phyloP scores from a whole-genome alignment of 2,329 filamentous ascomycete species.

The Fusarium continuum region DNA sequence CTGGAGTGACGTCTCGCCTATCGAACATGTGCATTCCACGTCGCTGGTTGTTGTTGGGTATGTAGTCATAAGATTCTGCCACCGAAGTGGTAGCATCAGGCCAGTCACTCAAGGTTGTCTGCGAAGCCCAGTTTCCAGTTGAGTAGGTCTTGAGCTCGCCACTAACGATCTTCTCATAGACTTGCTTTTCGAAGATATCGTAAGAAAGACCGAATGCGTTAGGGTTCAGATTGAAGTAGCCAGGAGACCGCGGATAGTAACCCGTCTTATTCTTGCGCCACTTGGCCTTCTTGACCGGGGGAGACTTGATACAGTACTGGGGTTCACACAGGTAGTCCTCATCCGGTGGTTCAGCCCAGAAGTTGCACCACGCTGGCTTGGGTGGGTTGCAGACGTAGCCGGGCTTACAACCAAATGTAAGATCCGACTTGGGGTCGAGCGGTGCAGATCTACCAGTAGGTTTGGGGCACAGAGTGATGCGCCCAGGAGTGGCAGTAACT shows the following conservation, averaged over 20 bases:
- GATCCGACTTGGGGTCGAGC: slow-evolving; percentile 51
- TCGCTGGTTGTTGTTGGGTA: slow-evolving; percentile 18
- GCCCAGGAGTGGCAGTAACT: slow-evolving; percentile 42
- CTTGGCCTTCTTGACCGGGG: slow-evolving; percentile 45
- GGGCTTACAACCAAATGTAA: slow-evolving; percentile 63
- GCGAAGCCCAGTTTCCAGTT: slow-evolving; percentile 66
- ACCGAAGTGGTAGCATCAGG: slow-evolving; percentile 33
- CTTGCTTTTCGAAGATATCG: slow-evolving; percentile 64
- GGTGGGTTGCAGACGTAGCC: slow-evolving; percentile 63
- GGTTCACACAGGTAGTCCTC: slow-evolving; percentile 59
- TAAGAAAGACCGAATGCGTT: slow-evolving; percentile 69
- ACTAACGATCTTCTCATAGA: slow-evolving; percentile 49
- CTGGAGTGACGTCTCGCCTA: slow-evolving; percentile 56
- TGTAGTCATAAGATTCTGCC: slow-evolving; percentile 9
- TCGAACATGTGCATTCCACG: slow-evolving; percentile 41
- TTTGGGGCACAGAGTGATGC: slow-evolving; percentile 55
- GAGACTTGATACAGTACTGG: slow-evolving; percentile 56
- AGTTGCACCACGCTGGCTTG: slow-evolving; percentile 59
- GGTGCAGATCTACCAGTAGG: slow-evolving; percentile 51
- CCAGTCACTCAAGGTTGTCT: slow-evolving; percentile 55
- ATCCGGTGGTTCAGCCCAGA: slow-evolving; percentile 59
- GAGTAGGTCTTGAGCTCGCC: slow-evolving; percentile 55
- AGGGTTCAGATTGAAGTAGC: slow-evolving; percentile 73
- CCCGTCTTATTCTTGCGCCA: slow-evolving; percentile 58
- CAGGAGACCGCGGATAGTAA: slow-evolving; percentile 60